Percentiles rank a stretch among this genome's conserved stretches.
Conservation (phyloP, 1,284 basidiomycete species). For the Somion occarium region DNA sequence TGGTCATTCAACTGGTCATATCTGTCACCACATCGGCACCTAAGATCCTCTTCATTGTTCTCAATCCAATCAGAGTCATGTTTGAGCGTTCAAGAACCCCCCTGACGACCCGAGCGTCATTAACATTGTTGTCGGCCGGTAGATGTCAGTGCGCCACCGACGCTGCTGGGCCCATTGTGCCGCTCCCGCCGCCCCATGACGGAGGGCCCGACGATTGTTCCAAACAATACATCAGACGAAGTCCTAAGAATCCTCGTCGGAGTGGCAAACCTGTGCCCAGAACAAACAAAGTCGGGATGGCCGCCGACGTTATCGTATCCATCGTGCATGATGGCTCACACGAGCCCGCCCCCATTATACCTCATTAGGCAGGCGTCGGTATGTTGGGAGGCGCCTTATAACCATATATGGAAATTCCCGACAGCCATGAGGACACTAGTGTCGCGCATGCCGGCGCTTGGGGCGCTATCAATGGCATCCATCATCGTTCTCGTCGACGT, state of each 20-base stretch:
- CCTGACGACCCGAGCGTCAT: not conserved
- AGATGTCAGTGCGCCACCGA: not conserved
- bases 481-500: slow-evolving; percentile 4
- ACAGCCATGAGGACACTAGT: slow-evolving; percentile 2
- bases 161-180: not conserved
- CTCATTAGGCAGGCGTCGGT: slow-evolving; percentile 12
- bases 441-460: not conserved
- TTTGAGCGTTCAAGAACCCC: not conserved
- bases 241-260: not conserved
- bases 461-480: slow-evolving; percentile 2
- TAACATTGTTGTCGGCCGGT: not conserved
- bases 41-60: not conserved
- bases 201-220: not conserved
- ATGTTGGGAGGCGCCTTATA: slow-evolving; percentile 1
- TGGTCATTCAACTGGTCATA: too few species aligned
- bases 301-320: not conserved
- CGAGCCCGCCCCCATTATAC: slow-evolving; percentile 8
- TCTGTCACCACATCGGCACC: not conserved
- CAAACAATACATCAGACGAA: not conserved
- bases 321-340: slow-evolving; percentile 8
- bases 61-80: not conserved
- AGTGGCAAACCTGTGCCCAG: not conserved
- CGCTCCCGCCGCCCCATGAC: not conserved
- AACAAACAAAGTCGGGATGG: not conserved
- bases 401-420: slow-evolving; percentile 7